phyloP scores from a whole-genome alignment of 768 basidiomycete species.

The Boletus subcaerulescens region DNA sequence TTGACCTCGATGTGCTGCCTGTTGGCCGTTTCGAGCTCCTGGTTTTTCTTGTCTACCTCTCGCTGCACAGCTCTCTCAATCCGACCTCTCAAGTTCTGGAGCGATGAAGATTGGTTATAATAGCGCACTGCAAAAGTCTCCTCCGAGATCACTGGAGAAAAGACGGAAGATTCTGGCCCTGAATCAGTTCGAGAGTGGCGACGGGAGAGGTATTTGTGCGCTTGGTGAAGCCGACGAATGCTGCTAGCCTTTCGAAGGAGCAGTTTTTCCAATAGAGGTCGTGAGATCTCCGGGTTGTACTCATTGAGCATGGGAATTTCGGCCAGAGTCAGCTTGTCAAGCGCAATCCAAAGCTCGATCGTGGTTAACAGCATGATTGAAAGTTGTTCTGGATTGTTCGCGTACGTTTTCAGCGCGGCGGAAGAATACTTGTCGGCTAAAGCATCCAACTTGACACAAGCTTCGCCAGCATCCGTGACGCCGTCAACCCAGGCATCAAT shows the following conservation, averaged over 20 bases:
- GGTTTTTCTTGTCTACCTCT: constrained; percentile 17
- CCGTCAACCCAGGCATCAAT: constrained; percentile 33
- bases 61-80: constrained; percentile 30
- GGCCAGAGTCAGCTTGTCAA: constrained; percentile 37
- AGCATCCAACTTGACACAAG: constrained; percentile 25
- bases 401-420: constrained; percentile 26
- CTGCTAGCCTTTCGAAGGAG: constrained; percentile 34
- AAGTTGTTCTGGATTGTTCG: constrained; percentile 32
- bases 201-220: constrained; percentile 27
- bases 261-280: constrained; percentile 37
- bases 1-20: not conserved
- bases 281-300: constrained; percentile 45
- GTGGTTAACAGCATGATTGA: constrained; percentile 42
- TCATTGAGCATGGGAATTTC: constrained; percentile 37
- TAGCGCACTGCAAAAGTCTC: constrained; percentile 35
- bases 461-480: constrained; percentile 14
- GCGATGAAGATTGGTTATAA: constrained; percentile 20
- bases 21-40: constrained; percentile 27
- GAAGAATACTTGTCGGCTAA: constrained; percentile 25
- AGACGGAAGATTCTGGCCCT: constrained; percentile 30
- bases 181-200: constrained; percentile 20
- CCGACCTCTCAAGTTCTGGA: constrained; percentile 19
- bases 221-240: constrained; percentile 29
- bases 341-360: constrained; percentile 45
- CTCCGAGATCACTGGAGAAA: constrained; percentile 17